These are phyloP conservation scores for Neonectria neomacrospora DNA, from an alignment of 2,329 filamentous ascomycete genomes.

Conservation along the genomic window DNA sequence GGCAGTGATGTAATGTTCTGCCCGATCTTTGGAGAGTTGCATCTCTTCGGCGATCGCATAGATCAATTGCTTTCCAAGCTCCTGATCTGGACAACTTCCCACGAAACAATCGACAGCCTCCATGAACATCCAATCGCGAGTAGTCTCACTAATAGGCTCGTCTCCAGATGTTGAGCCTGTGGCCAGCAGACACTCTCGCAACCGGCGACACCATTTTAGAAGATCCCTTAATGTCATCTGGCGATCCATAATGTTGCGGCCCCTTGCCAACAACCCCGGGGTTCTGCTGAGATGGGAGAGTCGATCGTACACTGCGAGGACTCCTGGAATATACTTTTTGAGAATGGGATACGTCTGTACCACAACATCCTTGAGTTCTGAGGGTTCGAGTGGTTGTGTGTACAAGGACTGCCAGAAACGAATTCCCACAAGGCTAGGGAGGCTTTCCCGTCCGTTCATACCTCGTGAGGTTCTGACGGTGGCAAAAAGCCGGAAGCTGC, in stretches of 20 bases:
- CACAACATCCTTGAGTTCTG: slow-evolving; percentile 82
- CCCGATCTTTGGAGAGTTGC: slow-evolving; percentile 84
- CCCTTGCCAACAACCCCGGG: slow-evolving; percentile 45
- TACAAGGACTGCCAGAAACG: slow-evolving; percentile 87
- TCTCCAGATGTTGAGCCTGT: slow-evolving; percentile 72
- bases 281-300: slow-evolving; percentile 64
- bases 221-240: slow-evolving; percentile 80
- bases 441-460: slow-evolving; percentile 71
- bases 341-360: slow-evolving; percentile 76
- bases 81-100: slow-evolving; percentile 77
- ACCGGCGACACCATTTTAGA: slow-evolving; percentile 88
- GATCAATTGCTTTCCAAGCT: slow-evolving; percentile 69
- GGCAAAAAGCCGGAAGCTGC: slow-evolving; percentile 90
- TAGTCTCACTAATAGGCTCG: slow-evolving; percentile 77
- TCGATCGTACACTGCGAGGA: slow-evolving; percentile 68
- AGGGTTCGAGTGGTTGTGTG: slow-evolving; percentile 71
- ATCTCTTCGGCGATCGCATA: slow-evolving; percentile 84
- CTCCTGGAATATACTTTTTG: slow-evolving; percentile 67
- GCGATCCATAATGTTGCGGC: slow-evolving; percentile 58
- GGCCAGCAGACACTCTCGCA: slow-evolving; percentile 72
- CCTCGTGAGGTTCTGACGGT: slow-evolving; percentile 84
- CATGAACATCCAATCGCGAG: slow-evolving; percentile 86
- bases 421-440: slow-evolving; percentile 81
- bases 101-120: slow-evolving; percentile 95
- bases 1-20: slow-evolving; percentile 78